Evolutionary conservation across 805 yeast species (phyloP).

Genomic region (Candida coleopterorum): DNA sequence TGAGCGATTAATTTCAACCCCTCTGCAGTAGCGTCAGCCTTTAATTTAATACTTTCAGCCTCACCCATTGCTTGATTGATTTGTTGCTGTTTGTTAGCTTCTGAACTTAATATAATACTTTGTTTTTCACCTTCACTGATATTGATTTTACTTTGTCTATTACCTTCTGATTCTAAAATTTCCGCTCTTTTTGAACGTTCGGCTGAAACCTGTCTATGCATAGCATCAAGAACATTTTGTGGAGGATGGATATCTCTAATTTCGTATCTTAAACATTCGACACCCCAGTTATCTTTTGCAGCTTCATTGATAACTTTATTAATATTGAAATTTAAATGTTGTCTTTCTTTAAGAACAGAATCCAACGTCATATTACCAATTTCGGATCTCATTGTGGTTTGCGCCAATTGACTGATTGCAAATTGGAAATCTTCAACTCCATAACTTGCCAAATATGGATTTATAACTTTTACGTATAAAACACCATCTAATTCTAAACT

Average conservation of each 20-base stretch:
- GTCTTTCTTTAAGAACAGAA: constrained; percentile 73
- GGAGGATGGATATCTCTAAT: constrained; percentile 89
- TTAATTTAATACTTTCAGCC: constrained; percentile 60
- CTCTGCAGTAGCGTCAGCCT: constrained; percentile 69
- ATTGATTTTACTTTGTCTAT: constrained; percentile 72
- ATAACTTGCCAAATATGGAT: constrained; percentile 80
- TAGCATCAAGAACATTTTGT: constrained; percentile 75
- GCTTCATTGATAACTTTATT: constrained; percentile 81
- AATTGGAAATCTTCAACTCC: constrained; percentile 87
- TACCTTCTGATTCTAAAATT: constrained; percentile 82
- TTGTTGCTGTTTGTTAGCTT: constrained; percentile 57
- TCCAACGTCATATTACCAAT: constrained; percentile 81
- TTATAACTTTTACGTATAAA: constrained; percentile 68
- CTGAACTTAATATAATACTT: constrained; percentile 68
- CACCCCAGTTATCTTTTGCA: constrained; percentile 76
- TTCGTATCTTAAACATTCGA: constrained; percentile 76
- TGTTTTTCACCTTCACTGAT: constrained; percentile 80
- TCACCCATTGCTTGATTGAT: constrained; percentile 72
- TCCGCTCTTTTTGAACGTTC: constrained; percentile 86
- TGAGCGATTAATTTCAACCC: constrained; percentile 61
- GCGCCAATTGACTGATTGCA: constrained; percentile 81
- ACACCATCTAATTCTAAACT: constrained; percentile 83
- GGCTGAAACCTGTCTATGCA: constrained; percentile 88
- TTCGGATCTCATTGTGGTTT: constrained; percentile 87
- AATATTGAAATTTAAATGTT: constrained; percentile 64